Conservation (phyloP, 305 asterid genomes). For the Rubia balearica region DNA sequence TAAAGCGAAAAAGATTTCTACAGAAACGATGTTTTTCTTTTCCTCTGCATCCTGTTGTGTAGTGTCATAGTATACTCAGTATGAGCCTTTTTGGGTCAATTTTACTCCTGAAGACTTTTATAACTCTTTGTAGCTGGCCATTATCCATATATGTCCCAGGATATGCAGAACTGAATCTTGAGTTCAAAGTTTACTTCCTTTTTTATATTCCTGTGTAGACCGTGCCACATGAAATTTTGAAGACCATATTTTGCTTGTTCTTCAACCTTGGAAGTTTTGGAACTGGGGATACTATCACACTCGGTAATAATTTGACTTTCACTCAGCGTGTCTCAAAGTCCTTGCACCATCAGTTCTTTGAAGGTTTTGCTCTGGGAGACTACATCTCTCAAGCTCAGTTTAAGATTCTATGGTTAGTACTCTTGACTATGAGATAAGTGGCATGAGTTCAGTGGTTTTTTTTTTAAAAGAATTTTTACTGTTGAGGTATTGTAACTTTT, state of each 20-base stretch:
- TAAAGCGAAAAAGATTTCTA: too few species aligned
- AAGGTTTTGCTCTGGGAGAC: slow-evolving; percentile 90
- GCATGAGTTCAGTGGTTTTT: too few species aligned
- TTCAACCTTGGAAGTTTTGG: slow-evolving; percentile 51
- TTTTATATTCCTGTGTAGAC: too few species aligned
- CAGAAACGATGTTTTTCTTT: too few species aligned
- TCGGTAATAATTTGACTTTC: slow-evolving; percentile 82
- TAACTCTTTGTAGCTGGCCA: background rate
- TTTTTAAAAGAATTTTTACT: too few species aligned
- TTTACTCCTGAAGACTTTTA: background rate
- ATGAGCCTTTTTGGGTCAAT: background rate
- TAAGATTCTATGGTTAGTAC: slow-evolving; percentile 1
- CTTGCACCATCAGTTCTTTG: slow-evolving; percentile 93
- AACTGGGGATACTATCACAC: slow-evolving; percentile 90
- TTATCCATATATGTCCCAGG: background rate
- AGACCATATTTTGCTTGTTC: background rate
- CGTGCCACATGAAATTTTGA: background rate
- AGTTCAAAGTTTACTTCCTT: background rate
- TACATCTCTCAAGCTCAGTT: slow-evolving; percentile 87
- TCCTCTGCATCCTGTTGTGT: too few species aligned
- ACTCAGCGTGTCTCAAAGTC: slow-evolving; percentile 82
- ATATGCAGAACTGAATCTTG: background rate
- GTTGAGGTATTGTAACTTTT: too few species aligned
- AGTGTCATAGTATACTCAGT: too few species aligned
- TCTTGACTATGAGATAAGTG: too few species aligned